phyloP scores from a whole-genome alignment of 305 asterid genomes.

The Fraxinus greggii region DNA sequence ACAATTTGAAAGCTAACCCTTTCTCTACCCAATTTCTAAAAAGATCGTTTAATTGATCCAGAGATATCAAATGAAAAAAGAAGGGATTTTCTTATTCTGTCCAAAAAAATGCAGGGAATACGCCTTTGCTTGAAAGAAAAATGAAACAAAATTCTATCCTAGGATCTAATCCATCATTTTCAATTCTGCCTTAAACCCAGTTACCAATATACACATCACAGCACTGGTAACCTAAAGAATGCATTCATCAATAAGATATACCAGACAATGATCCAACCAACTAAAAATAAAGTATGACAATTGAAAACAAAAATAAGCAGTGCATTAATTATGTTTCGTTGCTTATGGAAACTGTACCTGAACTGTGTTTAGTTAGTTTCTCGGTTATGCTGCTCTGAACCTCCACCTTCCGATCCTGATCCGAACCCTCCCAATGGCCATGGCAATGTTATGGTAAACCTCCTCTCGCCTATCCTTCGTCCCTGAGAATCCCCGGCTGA shows the following conservation, averaged over 20 bases:
- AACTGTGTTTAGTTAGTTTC: constrained; percentile 25
- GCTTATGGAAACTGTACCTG: constrained; percentile 21
- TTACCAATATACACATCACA: background rate
- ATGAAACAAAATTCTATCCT: background rate
- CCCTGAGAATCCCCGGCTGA: constrained; percentile 34
- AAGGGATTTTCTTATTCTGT: background rate
- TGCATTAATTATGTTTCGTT: background rate
- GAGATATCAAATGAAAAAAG: background rate
- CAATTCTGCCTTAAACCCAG: background rate
- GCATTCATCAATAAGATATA: constrained; percentile 7
- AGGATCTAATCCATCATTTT: background rate
- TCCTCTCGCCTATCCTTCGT: constrained; percentile 38
- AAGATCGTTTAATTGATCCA: no score
- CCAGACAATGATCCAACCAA: background rate
- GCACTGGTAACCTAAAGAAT: background rate
- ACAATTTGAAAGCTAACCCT: background rate
- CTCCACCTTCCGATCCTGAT: constrained; percentile 44
- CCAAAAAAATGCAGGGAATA: background rate
- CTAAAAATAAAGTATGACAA: constrained; percentile 8
- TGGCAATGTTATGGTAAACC: constrained; percentile 50
- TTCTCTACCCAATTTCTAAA: background rate
- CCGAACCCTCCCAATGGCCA: constrained; percentile 54
- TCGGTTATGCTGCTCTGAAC: constrained; percentile 26
- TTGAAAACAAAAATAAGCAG: background rate
- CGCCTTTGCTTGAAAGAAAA: background rate